Evolutionary conservation across 192 early-diverging fungal species (phyloP).

Genomic region (Linnemannia hyalina): DNA sequence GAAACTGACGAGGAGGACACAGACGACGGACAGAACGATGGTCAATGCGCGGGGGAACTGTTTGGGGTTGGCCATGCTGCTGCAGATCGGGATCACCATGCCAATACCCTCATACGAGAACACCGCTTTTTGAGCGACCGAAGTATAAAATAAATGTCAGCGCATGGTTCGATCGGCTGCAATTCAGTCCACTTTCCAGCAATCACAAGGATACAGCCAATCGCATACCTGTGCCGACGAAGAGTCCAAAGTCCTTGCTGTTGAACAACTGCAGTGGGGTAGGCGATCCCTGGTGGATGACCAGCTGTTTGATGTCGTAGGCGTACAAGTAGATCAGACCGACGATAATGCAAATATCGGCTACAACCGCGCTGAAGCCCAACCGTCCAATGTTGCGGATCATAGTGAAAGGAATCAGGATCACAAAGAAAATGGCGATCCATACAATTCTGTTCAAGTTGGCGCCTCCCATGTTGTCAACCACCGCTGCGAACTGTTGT

Average conservation of each 20-base stretch:
- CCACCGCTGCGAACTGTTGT: conserved; percentile 81
- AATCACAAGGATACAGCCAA: conserved; percentile 74
- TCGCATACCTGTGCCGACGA: conserved; percentile 56
- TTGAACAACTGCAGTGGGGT: conserved; percentile 72
- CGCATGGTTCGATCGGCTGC: too few species aligned
- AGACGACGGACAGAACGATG: conserved; percentile 76
- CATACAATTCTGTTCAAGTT: conserved; percentile 70
- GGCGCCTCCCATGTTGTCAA: conserved; percentile 77
- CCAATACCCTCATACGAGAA: conserved; percentile 96
- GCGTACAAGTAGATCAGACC: conserved; percentile 83
- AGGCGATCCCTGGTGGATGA: conserved; percentile 59
- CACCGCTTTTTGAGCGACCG: conserved; percentile 73
- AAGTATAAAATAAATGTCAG: too few species aligned
- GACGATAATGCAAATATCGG: conserved; percentile 88
- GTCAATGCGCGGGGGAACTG: conserved; percentile 82
- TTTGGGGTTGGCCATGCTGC: conserved; percentile 86
- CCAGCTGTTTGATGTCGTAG: conserved; percentile 77
- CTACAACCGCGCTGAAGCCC: conserved; percentile 80
- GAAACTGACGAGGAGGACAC: conserved; percentile 76
- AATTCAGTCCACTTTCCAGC: conserved; percentile 70
- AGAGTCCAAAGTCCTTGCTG: conserved; percentile 50
- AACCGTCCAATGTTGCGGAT: conserved; percentile 89
- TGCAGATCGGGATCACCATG: conserved; percentile 82
- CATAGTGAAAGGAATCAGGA: conserved; percentile 86
- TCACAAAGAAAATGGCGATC: conserved; percentile 75